Evolutionary conservation across 129 eudicot species (phyloP).

Genomic region (Escallonia herrerae): DNA sequence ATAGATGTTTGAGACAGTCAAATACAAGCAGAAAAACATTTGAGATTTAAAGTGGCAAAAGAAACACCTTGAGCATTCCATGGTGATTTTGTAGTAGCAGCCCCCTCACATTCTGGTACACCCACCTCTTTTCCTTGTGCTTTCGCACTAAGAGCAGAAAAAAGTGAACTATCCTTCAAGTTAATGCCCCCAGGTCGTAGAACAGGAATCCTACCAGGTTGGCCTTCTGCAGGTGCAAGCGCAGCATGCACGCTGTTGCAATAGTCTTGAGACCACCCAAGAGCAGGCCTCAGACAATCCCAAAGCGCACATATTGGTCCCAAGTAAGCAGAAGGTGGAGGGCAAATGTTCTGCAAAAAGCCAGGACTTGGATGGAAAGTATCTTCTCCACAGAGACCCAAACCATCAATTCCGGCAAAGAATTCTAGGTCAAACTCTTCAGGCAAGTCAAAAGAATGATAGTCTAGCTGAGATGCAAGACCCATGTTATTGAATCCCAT

Average conservation of each 20-base stretch:
- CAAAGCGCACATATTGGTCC: slow-evolving; percentile 99
- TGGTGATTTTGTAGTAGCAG: slow-evolving; percentile 95
- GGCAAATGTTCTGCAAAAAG: slow-evolving; percentile 54
- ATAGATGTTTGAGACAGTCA: no score
- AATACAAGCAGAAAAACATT: not conserved
- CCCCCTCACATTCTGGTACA: slow-evolving; percentile 95
- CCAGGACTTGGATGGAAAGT: slow-evolving; percentile 32
- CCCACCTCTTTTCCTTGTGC: slow-evolving; percentile 89
- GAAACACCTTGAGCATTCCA: slow-evolving; percentile 93
- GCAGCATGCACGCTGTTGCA: slow-evolving; percentile 79
- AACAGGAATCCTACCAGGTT: slow-evolving; percentile 78
- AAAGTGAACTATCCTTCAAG: slow-evolving; percentile 84
- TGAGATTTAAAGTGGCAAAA: not conserved
- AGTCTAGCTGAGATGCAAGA: slow-evolving; percentile 37
- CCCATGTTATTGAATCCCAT: slow-evolving; percentile 31
- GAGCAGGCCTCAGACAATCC: slow-evolving; percentile 93
- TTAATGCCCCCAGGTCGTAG: slow-evolving; percentile 93
- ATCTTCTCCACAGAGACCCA: slow-evolving; percentile 28
- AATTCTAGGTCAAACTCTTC: slow-evolving; percentile 41
- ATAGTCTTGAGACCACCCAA: slow-evolving; percentile 73
- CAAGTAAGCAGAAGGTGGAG: slow-evolving; percentile 90
- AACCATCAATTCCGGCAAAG: slow-evolving; percentile 39
- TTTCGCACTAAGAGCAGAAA: slow-evolving; percentile 87
- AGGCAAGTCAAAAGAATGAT: slow-evolving; percentile 44
- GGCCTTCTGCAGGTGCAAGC: slow-evolving; percentile 85